These are phyloP conservation scores for Aspergillus bertholletiae DNA, from an alignment of 495 filamentous ascomycete genomes.

Conservation along the genomic window DNA sequence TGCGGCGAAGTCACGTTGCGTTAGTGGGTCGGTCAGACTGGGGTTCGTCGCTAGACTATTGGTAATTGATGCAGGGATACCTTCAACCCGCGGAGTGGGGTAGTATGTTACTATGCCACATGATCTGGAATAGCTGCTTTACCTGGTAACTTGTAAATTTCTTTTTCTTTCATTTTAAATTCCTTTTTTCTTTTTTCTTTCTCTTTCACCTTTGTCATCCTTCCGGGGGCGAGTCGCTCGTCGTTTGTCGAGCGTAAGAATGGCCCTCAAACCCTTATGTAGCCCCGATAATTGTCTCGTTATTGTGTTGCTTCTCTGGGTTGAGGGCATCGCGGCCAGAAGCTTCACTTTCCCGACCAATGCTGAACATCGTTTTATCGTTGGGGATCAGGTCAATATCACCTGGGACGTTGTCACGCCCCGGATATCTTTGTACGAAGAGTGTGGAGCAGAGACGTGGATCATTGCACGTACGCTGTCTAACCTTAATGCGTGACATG, in stretches of 20 bases:
- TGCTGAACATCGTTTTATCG: slow-evolving; percentile 2
- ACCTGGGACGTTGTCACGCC: slow-evolving; percentile 11
- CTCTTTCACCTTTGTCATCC: no score
- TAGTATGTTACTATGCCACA: background rate
- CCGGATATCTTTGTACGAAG: slow-evolving; percentile 7
- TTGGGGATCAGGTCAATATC: slow-evolving; percentile 10
- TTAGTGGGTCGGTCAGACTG: background rate
- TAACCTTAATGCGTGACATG: background rate
- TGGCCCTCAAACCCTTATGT: background rate
- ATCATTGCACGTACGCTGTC: background rate
- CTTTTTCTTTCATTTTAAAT: no score
- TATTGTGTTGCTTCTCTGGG: background rate
- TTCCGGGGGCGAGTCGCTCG: no score
- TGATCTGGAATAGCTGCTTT: no score
- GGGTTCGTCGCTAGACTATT: background rate
- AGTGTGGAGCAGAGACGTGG: background rate
- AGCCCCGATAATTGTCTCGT: background rate
- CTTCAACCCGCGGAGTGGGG: background rate
- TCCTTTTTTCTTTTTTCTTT: no score
- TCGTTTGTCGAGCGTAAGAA: no score
- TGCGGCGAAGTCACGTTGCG: background rate
- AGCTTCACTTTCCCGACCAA: slow-evolving; percentile 9
- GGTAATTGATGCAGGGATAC: background rate
- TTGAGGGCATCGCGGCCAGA: background rate
- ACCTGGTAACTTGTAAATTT: no score